Evolutionary conservation across 2,329 filamentous ascomycete genomes (phyloP), one percentile per base, ranked within the genome.

Genomic region (Orbilia javanica): DNA sequence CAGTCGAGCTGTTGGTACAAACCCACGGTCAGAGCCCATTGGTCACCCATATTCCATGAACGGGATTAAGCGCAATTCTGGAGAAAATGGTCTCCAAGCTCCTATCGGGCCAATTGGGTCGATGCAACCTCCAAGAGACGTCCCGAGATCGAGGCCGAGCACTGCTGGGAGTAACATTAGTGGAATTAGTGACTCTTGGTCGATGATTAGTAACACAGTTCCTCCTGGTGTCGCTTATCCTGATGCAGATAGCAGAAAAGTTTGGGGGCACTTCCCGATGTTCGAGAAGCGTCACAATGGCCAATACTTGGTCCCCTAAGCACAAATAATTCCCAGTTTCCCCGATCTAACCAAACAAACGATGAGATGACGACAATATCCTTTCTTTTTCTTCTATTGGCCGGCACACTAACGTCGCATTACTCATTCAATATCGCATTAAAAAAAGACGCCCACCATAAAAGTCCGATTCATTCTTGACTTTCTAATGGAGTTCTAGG

Each of bases 391-490:
- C 29, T 20, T 27, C 46, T n/a, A 31, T 63, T 64, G 31, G 22
- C 67, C 44, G 25, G 31, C 13, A 50, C 15, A 22, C 36, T 25
- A n/a, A 72, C 25, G 46, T 57, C 55, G 71, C 55, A 75, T 25
- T 57, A 25, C 50, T 11, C 50, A 29, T 18, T n/a, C 18, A 39
- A 69, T 42, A 52, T 60, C 65, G 55, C 55, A 76, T 65, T 70
- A n/a, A 74, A 42, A 74, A 42, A 69, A 64, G 25, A 69, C 64
- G 50, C n/a, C 52, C 64, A 76, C 52, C 46, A 44, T 62, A 76
- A 76, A 76, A 76, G 72, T 76, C 72, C 72, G 65, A 76, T 65
- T 76, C 64, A 67, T 70, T 75, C 70, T 76, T 68, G 65, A 62
- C 63, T 72, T 74, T 36, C 62, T 7, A 68, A 66, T 76, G 72